These are phyloP conservation scores for Vitis amurensis DNA, from an alignment of 164 flowering plant species.

Conservation along the genomic window DNA sequence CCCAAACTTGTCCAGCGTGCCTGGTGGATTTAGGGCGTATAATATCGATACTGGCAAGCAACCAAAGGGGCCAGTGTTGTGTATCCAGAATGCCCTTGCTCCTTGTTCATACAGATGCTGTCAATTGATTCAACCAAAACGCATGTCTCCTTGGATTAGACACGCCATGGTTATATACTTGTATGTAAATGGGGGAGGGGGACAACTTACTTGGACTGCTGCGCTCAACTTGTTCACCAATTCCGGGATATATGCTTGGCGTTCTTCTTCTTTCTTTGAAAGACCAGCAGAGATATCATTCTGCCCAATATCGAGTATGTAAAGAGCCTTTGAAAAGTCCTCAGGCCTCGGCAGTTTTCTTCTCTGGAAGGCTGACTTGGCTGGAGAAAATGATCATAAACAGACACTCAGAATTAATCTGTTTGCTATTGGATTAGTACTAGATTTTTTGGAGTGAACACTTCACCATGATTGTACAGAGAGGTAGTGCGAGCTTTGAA, in stretches of 20 bases:
- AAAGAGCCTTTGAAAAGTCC: constrained; percentile 64
- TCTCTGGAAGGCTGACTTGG: constrained; percentile 16
- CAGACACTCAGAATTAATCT: background rate
- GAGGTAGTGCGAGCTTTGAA: constrained; percentile 31
- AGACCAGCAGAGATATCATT: constrained; percentile 57
- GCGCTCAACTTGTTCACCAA: constrained; percentile 39
- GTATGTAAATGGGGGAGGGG: no score
- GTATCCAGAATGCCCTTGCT: constrained; percentile 6
- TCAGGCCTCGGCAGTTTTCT: constrained; percentile 42
- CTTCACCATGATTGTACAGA: constrained; percentile 27
- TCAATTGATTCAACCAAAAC: no score
- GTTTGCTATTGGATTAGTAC: background rate
- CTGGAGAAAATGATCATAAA: constrained; percentile 19
- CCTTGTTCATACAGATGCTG: constrained; percentile 7
- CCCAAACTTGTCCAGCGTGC: background rate
- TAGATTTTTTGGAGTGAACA: background rate
- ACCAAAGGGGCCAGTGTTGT: constrained; percentile 6
- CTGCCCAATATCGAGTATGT: constrained; percentile 65
- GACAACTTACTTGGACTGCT: constrained; percentile 9
- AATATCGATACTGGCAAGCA: background rate
- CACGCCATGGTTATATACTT: no score
- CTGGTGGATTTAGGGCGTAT: background rate
- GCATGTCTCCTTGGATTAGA: no score
- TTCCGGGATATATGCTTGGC: constrained; percentile 37
- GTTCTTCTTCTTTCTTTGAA: constrained; percentile 28